Conservation (phyloP, 208 protist genomes). For the Leishmania gerbilli region DNA sequence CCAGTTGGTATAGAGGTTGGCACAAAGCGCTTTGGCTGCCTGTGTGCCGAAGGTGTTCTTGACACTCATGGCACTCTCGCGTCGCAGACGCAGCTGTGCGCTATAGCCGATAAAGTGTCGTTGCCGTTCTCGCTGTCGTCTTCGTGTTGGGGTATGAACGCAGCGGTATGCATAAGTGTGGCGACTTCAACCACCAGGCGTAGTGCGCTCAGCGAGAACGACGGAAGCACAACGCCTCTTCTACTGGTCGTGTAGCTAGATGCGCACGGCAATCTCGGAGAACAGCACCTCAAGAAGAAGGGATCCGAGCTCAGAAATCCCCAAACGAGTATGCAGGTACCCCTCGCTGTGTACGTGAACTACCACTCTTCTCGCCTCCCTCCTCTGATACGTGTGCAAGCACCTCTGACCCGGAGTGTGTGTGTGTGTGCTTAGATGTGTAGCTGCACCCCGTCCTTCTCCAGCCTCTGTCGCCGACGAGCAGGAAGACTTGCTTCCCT, state of each 20-base stretch:
- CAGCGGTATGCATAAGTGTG: not conserved
- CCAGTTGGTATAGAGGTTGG: constrained; percentile 79
- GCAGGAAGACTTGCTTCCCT: not conserved
- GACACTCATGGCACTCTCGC: constrained; percentile 14
- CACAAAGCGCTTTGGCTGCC: constrained; percentile 68
- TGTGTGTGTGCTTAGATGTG: not conserved
- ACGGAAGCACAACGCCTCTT: not conserved
- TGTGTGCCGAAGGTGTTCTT: constrained; percentile 40
- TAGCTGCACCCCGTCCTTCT: not conserved
- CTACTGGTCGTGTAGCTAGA: not conserved
- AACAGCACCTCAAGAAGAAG: not conserved
- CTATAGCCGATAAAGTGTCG: not conserved
- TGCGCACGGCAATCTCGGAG: not conserved
- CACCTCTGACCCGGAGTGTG: not conserved
- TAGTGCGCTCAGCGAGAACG: not conserved
- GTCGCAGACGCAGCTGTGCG: not conserved
- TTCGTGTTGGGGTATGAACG: not conserved
- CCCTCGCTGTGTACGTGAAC: not conserved
- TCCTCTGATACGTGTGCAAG: not conserved
- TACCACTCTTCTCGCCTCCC: not conserved
- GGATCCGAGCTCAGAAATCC: not conserved
- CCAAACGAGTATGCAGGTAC: not conserved
- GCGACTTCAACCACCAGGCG: not conserved
- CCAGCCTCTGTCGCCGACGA: not conserved
- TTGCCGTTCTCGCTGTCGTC: not conserved